A percentile compares a stretch with the other conserved stretches of the same genome.
Evolutionary conservation across 139 green algal genomes (phyloP).

Genomic region (Bryopsis sp.): DNA sequence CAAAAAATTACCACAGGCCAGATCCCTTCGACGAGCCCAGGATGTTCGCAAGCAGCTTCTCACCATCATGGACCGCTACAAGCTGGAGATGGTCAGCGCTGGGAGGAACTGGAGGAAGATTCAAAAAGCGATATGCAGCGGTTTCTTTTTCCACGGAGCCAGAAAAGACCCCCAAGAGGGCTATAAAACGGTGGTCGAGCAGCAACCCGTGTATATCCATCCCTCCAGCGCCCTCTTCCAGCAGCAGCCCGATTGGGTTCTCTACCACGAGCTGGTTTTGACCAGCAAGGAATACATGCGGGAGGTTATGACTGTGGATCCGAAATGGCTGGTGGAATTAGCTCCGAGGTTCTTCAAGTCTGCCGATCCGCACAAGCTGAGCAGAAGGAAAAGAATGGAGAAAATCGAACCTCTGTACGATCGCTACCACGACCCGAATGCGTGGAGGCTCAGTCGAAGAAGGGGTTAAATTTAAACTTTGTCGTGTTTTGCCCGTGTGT

Average conservation of each 20-base stretch:
- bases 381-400: conserved; percentile 84
- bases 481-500: too few relatives aligned
- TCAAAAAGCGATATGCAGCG: conserved; percentile 60
- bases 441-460: conserved; percentile 66
- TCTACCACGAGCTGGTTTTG: conserved; percentile 86
- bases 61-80: conserved; percentile 98
- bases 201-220: conserved; percentile 95
- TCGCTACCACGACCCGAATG: conserved; percentile 78
- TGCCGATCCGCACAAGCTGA: conserved; percentile 84
- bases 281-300: conserved; percentile 99
- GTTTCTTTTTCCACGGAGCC: conserved; percentile 95
- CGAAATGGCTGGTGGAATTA: conserved; percentile 94
- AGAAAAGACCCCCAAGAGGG: conserved; percentile 64
- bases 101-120: conserved; percentile 85
- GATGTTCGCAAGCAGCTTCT: conserved; percentile 95
- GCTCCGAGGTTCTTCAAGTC: conserved; percentile 93
- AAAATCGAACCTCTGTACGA: conserved; percentile 96
- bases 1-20: conserved; percentile 55
- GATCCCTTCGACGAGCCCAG: conserved; percentile 80
- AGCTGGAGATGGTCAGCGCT: conserved; percentile 86
- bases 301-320: conserved; percentile 82
- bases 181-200: conserved; percentile 73
- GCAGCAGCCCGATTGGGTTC: conserved; percentile 79
- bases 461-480: conserved; percentile 59
- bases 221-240: conserved; percentile 79